Base-by-base conservation (phyloP, 1,139 yeast species). In the Scheffersomyces quercinus region DNA sequence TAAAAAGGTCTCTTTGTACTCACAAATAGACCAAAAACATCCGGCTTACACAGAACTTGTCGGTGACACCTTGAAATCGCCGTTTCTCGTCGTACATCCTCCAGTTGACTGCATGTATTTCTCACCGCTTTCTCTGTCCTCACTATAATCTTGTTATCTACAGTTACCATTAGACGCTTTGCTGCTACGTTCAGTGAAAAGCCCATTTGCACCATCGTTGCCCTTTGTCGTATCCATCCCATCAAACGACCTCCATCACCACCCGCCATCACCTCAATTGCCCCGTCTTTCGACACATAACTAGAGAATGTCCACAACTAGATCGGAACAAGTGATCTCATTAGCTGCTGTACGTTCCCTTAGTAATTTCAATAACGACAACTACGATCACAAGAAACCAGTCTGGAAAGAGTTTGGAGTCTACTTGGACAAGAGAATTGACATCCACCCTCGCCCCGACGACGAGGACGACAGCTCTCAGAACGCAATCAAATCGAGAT, bases 351-450 rank as follows among this genome's bases (percentile, higher is more conserved):
- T 61, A 39, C 54, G 56, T 42, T 54, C 64, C 41, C 62, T 62
- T 39, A 56, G 55, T 42, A 42, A 37, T 36, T 20, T 31, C n/a
- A 46, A 42, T 12, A 37, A 29, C 28, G 46, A 44, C 42, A 49
- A 47, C 38, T 32, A 24, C 26, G 46, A 45, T 28, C 38, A 40
- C 37, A 54, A 52, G 40, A 58, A 56, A 44, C 56, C 54, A 14
- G 55, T 55, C 35, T 82, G 88, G 88, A 79, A 81, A 60, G 87
- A 82, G 47, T 67, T 82, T 38, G 87, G 87, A 5, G 76, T 70
- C 28, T 81, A 75, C 56, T 64, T 82, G 42, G 86, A 82, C 52
- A 72, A 69, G 43, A 65, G 75, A 41, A 61, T 72, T 24, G 75
- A 71, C 36, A 57, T 65, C 41, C 60, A 55, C 33, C 45, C 47